Percentiles rank a stretch among this genome's conserved stretches.
These are phyloP conservation scores for Fusarium hainanense DNA, from an alignment of 2,329 filamentous ascomycete genomes.

Conservation along the genomic window DNA sequence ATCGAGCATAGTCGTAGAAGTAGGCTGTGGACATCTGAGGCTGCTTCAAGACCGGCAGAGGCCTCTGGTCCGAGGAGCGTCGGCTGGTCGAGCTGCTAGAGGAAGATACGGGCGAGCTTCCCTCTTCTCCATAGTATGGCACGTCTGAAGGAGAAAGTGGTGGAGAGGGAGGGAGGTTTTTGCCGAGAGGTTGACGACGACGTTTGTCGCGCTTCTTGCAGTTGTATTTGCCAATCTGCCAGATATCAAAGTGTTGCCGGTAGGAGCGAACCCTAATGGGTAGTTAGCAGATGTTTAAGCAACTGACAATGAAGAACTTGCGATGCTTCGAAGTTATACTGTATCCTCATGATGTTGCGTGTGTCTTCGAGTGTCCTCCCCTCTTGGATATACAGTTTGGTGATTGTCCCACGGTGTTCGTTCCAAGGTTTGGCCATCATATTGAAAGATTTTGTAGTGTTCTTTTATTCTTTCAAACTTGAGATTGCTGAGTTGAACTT, in stretches of 20 bases:
- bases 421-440: slow-evolving; percentile 61
- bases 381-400: slow-evolving; percentile 55
- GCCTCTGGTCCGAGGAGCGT: slow-evolving; percentile 35
- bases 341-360: slow-evolving; percentile 52
- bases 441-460: neutral
- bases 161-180: slow-evolving; percentile 30
- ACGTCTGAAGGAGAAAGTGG: slow-evolving; percentile 24
- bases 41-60: slow-evolving; percentile 25
- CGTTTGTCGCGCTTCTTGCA: slow-evolving; percentile 49
- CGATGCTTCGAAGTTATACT: slow-evolving; percentile 57
- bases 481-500: neutral
- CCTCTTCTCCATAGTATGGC: neutral
- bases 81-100: slow-evolving; percentile 22
- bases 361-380: slow-evolving; percentile 56
- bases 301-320: slow-evolving; percentile 40
- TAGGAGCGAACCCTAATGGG: slow-evolving; percentile 56
- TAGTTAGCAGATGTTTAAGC: slow-evolving; percentile 8
- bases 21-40: slow-evolving; percentile 6
- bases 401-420: slow-evolving; percentile 51
- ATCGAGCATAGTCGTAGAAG: slow-evolving; percentile 9
- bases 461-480: neutral
- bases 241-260: slow-evolving; percentile 59
- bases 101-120: slow-evolving; percentile 17
- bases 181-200: slow-evolving; percentile 23
- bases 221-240: slow-evolving; percentile 61